Evolutionary conservation across 148 eudicot species (phyloP).

Genomic region (Vaccinium macrocarpon): DNA sequence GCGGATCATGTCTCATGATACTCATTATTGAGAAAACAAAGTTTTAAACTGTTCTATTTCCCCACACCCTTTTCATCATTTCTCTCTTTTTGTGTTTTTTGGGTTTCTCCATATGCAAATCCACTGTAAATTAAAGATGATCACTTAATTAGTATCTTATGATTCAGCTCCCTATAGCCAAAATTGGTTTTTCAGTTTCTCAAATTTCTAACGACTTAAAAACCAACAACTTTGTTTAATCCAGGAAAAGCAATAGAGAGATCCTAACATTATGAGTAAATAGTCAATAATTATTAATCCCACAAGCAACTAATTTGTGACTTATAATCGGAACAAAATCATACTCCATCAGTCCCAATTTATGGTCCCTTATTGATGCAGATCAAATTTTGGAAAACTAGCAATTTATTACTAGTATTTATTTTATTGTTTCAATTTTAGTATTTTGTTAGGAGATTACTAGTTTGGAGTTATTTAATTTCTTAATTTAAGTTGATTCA

Average conservation of each 20-base stretch:
- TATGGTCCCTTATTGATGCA: neutral
- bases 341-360: neutral
- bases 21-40: constrained; percentile 37
- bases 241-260: no score
- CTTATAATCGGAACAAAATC: no score
- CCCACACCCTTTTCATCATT: constrained; percentile 29
- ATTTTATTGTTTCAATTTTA: no score
- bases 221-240: neutral
- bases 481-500: no score
- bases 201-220: neutral
- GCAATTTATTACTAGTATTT: no score
- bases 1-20: constrained; percentile 28
- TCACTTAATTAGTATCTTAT: neutral
- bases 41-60: constrained; percentile 34
- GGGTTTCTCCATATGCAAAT: constrained; percentile 24
- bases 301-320: neutral
- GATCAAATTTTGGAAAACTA: no score
- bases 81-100: constrained; percentile 20
- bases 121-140: neutral
- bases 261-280: neutral
- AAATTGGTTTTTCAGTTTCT: neutral
- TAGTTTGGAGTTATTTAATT: no score
- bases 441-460: no score
- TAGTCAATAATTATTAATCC: no score
- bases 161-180: neutral